Evolutionary conservation across 169 alveolate species (phyloP), one percentile per base, ranked within the genome.

Genomic region (Besnoitia besnoiti): DNA sequence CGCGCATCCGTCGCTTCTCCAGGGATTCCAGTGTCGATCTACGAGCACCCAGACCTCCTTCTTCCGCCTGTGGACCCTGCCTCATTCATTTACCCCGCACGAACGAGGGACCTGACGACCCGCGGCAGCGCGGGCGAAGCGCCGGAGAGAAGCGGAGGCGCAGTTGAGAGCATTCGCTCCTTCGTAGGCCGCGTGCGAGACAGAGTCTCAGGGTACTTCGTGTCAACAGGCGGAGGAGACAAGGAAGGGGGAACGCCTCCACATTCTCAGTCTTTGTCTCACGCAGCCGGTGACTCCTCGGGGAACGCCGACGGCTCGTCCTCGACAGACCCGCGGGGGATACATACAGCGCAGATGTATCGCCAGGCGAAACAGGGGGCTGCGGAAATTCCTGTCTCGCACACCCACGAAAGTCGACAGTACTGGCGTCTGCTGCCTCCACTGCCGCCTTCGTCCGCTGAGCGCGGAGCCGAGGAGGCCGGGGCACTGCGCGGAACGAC

Each of bases 341-440:
- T n/a, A n/a, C n/a, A n/a, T n/a, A n/a, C n/a, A n/a, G n/a, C n/a
- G n/a, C n/a, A n/a, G n/a, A n/a, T n/a, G n/a, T n/a, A n/a, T n/a
- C n/a, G n/a, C n/a, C n/a, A n/a, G 33, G 30, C 4, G 67, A 55
- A 55, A 16, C 30, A n/a, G 24, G 27, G 24, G 14, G 55, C 24
- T 14, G 14, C 5, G 55, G 67, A 55, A 16, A 55, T 67, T n/a
- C 30, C 4, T 1, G 44, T 30, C 0, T 35, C 42, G 40, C 80
- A 33, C 21, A 30, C 80, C 14, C 14, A 24, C 80, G 80, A 19
- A 21, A 67, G 80, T 33, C 80, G 80, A 14, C 40, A 7, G 80
- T 33, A 67, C 24, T 33, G 80, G 80, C 40, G 80, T 1, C 80
- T 67, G 24, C 80, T 67, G 3, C 80, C 80, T 67, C 80, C 80